Evolutionary conservation across 345 rosid species (phyloP).

Genomic region (Brassica napus): Da-Ae NC_063446.1:14669501-14670000

Average conservation of each 20-base stretch:
- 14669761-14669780: constrained; percentile 41
- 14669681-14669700: neutral
- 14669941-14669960: constrained; percentile 62
- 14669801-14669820: constrained; percentile 50
- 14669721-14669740: constrained; percentile 1
- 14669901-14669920: constrained; percentile 81
- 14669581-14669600: constrained; percentile 81
- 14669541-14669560: constrained; percentile 73
- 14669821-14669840: neutral
- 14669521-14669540: constrained; percentile 89
- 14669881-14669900: constrained; percentile 66
- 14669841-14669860: neutral
- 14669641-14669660: constrained; percentile 81
- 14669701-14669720: neutral
- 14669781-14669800: constrained; percentile 58
- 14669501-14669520: constrained; percentile 60
- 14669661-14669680: constrained; percentile 27
- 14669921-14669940: constrained; percentile 67
- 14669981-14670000: neutral
- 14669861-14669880: neutral
- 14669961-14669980: constrained; percentile 11
- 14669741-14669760: constrained; percentile 81
- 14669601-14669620: constrained; percentile 85
- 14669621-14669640: constrained; percentile 92
- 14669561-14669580: constrained; percentile 90